Evolutionary conservation across 352 stramenopile species (phyloP).

Genomic region (Phytophthora cajani): DNA sequence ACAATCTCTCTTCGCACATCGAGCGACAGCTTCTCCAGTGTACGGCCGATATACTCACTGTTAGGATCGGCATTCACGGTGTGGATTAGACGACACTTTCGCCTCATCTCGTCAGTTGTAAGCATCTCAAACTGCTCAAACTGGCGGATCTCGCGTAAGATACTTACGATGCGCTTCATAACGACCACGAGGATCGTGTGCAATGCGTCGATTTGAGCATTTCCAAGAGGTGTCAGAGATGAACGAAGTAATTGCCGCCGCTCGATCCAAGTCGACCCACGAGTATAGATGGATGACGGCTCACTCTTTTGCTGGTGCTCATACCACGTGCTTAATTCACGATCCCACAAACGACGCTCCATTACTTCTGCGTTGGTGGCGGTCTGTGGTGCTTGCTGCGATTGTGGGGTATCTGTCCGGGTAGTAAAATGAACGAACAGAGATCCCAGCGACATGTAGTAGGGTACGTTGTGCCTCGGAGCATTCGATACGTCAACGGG

Average conservation of each 20-base stretch:
- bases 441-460: constrained; percentile 64
- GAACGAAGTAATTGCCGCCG: constrained; percentile 55
- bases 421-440: constrained; percentile 44
- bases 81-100: constrained; percentile 59
- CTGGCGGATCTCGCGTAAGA: constrained; percentile 60
- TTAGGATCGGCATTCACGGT: constrained; percentile 50
- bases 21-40: constrained; percentile 62
- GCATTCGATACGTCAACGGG: constrained; percentile 20
- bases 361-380: not conserved
- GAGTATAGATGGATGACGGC: constrained; percentile 13
- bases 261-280: constrained; percentile 46
- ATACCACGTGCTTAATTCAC: constrained; percentile 49
- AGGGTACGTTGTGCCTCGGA: constrained; percentile 28
- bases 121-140: constrained; percentile 73
- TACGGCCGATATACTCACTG: constrained; percentile 60
- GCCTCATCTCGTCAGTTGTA: constrained; percentile 44
- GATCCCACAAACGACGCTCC: constrained; percentile 6
- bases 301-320: constrained; percentile 21
- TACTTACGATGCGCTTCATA: constrained; percentile 61
- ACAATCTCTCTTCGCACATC: constrained; percentile 67
- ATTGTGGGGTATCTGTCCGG: not conserved
- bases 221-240: constrained; percentile 62
- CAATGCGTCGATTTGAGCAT: constrained; percentile 70
- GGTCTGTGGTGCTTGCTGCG: not conserved
- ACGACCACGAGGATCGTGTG: constrained; percentile 54